phyloP scores from a whole-genome alignment of 805 yeast species.

The Isabelozyma heimii region DNA sequence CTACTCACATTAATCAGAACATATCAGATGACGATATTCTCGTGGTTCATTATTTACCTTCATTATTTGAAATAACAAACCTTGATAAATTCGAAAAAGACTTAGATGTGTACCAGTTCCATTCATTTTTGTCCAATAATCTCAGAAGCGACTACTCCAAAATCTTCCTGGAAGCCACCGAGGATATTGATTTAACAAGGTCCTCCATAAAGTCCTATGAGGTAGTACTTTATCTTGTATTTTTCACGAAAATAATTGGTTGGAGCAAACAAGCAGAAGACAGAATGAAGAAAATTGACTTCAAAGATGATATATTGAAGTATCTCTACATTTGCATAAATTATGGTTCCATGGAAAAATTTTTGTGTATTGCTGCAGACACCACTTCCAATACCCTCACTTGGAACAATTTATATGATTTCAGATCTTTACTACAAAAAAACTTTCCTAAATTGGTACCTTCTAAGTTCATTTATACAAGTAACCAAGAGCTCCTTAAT shows the following conservation, averaged over 20 bases:
- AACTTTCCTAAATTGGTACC: conserved; percentile 61
- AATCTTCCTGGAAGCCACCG: conserved; percentile 9
- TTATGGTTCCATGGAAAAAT: conserved; percentile 68
- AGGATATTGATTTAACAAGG: conserved; percentile 31
- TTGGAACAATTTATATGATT: conserved; percentile 56
- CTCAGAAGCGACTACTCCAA: conserved; percentile 23
- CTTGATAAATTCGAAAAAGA: conserved; percentile 18
- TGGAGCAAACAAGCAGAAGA: conserved; percentile 59
- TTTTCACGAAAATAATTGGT: conserved; percentile 55
- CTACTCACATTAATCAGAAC: conserved; percentile 42
- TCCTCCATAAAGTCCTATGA: conserved; percentile 35
- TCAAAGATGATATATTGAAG: conserved; percentile 51
- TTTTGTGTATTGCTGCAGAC: conserved; percentile 61
- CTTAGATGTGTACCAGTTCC: conserved; percentile 26
- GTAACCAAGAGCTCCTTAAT: conserved; percentile 29
- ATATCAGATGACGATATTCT: conserved; percentile 63
- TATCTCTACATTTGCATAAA: conserved; percentile 60
- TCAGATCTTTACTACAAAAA: conserved; percentile 62
- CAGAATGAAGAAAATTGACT: conserved; percentile 48
- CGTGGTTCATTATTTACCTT: conserved; percentile 63
- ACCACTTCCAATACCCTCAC: conserved; percentile 42
- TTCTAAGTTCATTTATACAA: conserved; percentile 49
- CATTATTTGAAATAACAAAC: conserved; percentile 44
- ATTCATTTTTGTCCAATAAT: conserved; percentile 35
- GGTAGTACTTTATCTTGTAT: conserved; percentile 44